These are phyloP conservation scores for Chlamydomonas schloesseri DNA, from an alignment of 139 green algal genomes.

Conservation along the genomic window DNA sequence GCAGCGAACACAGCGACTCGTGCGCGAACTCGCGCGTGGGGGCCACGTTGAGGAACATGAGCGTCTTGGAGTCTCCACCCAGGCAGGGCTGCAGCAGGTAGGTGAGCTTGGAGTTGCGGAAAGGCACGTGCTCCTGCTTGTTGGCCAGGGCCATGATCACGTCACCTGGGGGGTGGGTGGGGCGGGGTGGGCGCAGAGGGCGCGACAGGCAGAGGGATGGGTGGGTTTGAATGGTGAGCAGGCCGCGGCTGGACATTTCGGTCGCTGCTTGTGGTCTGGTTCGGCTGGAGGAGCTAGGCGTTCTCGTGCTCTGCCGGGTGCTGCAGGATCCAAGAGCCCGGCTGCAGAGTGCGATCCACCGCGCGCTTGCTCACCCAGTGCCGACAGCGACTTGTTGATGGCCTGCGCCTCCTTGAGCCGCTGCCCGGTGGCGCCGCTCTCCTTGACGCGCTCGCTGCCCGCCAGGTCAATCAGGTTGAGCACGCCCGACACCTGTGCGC, in stretches of 20 bases:
- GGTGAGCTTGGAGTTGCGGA: conserved; percentile 95
- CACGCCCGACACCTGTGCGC: conserved; percentile 49
- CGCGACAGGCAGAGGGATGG: background rate
- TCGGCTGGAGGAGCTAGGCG: too few species aligned
- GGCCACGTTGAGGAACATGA: conserved; percentile 97
- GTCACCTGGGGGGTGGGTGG: conserved; percentile 71
- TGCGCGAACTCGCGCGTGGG: conserved; percentile 70
- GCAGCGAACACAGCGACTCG: conserved; percentile 91
- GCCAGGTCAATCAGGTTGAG: conserved; percentile 92
- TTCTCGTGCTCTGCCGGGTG: too few species aligned
- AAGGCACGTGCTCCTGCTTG: conserved; percentile 93
- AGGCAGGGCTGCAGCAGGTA: conserved; percentile 90
- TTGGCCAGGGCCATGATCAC: conserved; percentile 94
- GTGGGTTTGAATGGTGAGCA: background rate
- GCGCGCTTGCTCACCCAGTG: conserved; percentile 65
- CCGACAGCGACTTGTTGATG: conserved; percentile 94
- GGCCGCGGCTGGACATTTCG: too few species aligned
- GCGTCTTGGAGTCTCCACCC: conserved; percentile 90
- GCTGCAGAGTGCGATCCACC: too few species aligned
- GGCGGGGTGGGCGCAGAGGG: background rate
- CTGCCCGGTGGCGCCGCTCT: conserved; percentile 82
- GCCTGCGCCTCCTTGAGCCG: conserved; percentile 92
- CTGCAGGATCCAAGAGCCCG: too few species aligned
- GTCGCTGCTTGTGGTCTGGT: too few species aligned
- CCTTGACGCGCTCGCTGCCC: conserved; percentile 89